Conservation (phyloP, 2,329 filamentous ascomycete species). For the Aspergillus awamori region DNA sequence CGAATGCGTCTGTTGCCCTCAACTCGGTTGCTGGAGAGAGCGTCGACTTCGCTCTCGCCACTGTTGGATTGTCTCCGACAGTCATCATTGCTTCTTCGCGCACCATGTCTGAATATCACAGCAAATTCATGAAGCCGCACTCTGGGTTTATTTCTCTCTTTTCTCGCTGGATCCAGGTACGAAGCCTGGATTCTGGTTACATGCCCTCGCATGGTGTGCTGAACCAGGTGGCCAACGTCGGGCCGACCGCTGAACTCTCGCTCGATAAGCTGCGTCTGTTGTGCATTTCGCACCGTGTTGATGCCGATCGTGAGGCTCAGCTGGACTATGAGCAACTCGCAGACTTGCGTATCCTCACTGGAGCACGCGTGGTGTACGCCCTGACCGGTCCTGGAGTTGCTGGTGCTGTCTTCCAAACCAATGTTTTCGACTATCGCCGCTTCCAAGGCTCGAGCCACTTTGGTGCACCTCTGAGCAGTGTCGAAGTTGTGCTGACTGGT, state of each 20-base stretch:
- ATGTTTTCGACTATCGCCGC: constrained; percentile 80
- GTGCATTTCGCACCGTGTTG: constrained; percentile 74
- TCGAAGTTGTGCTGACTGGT: constrained; percentile 71
- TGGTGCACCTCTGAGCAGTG: constrained; percentile 75
- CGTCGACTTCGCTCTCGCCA: constrained; percentile 72
- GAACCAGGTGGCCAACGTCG: constrained; percentile 47
- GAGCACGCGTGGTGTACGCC: constrained; percentile 81
- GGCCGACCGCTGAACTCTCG: constrained; percentile 44
- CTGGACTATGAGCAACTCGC: constrained; percentile 72
- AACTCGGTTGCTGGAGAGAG: constrained; percentile 81
- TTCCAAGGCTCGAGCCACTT: constrained; percentile 65
- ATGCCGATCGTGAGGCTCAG: constrained; percentile 60
- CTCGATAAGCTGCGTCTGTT: constrained; percentile 76
- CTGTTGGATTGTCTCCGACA: constrained; percentile 75
- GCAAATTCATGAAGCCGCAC: constrained; percentile 61
- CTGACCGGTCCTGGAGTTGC: constrained; percentile 81
- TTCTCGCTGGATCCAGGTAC: constrained; percentile 72
- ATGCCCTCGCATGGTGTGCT: constrained; percentile 70
- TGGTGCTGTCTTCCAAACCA: constrained; percentile 84
- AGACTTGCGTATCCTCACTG: constrained; percentile 79
- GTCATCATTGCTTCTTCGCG: constrained; percentile 77
- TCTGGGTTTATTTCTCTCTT: constrained; percentile 66
- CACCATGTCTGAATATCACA: constrained; percentile 70
- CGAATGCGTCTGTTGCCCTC: constrained; percentile 81
- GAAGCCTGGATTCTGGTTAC: constrained; percentile 70